These are phyloP conservation scores for Colletotrichum incanum DNA, from an alignment of 2,329 filamentous ascomycete species.

Conservation along the genomic window DNA sequence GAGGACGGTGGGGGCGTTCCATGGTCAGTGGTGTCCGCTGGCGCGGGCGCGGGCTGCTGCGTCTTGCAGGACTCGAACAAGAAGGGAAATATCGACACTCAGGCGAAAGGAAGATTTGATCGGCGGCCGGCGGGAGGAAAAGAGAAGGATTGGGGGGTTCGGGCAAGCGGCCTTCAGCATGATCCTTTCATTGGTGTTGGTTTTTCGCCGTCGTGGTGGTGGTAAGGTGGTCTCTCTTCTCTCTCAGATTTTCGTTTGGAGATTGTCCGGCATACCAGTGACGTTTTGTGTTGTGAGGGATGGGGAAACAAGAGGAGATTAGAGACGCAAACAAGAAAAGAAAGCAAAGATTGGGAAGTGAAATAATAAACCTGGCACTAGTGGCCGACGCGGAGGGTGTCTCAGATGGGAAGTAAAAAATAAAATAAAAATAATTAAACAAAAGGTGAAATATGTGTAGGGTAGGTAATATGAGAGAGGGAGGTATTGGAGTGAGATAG, in stretches of 20 bases:
- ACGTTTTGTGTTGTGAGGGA: constrained; percentile 15
- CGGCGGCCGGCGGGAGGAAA: neutral
- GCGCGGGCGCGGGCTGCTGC: neutral
- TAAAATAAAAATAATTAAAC: constrained; percentile 17
- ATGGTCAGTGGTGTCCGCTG: constrained; percentile 41
- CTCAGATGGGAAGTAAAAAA: constrained; percentile 38
- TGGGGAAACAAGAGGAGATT: constrained; percentile 14
- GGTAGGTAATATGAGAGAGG: neutral
- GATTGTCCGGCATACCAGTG: constrained; percentile 33
- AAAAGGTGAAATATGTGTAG: neutral
- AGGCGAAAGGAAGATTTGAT: neutral
- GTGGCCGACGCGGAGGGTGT: constrained; percentile 33
- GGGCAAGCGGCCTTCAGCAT: constrained; percentile 18
- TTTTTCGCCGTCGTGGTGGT: neutral
- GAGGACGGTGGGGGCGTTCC: constrained; percentile 51
- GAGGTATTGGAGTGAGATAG: constrained; percentile 2
- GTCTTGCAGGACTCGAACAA: constrained; percentile 6
- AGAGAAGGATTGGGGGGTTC: constrained; percentile 4
- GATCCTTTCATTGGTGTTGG: neutral
- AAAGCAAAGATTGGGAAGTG: neutral
- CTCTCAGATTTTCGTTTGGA: neutral
- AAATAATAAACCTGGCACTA: constrained; percentile 5
- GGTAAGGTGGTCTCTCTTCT: neutral
- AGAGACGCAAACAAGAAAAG: neutral
- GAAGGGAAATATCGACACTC: neutral